Evolutionary conservation across 371 early-diverging fungal genomes (phyloP).

Genomic region (Entomophthora muscae): DNA sequence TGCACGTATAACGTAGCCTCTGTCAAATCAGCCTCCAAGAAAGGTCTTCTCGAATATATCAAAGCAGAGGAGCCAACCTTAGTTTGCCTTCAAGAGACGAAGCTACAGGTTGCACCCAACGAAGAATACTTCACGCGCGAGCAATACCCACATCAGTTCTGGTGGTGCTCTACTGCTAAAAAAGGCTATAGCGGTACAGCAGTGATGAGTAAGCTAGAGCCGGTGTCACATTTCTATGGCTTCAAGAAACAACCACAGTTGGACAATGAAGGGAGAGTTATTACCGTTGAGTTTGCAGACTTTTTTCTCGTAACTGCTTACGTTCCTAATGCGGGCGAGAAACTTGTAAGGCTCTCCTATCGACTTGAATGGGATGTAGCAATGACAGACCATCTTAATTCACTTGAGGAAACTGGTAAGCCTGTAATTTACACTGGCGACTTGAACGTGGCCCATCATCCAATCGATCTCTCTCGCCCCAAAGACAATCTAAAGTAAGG

Average conservation of each 20-base stretch:
- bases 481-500: conserved; percentile 38
- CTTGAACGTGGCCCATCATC: conserved; percentile 74
- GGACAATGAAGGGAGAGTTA: conserved; percentile 48
- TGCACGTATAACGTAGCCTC: conserved; percentile 70
- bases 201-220: conserved; percentile 59
- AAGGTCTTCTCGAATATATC: conserved; percentile 59
- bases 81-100: conserved; percentile 73
- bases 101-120: conserved; percentile 21
- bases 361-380: conserved; percentile 43
- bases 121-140: conserved; percentile 27
- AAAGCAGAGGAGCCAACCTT: conserved; percentile 70
- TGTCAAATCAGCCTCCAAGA: conserved; percentile 51
- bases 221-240: conserved; percentile 40
- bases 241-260: conserved; percentile 27
- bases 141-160: conserved; percentile 50
- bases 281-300: conserved; percentile 43
- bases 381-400: conserved; percentile 45
- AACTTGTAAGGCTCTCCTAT: conserved; percentile 40
- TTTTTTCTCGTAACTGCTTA: conserved; percentile 58
- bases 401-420: conserved; percentile 45
- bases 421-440: conserved; percentile 76
- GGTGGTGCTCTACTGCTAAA: conserved; percentile 38
- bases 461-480: conserved; percentile 70
- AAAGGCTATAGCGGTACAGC: conserved; percentile 75
- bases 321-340: conserved; percentile 66